Conservation (phyloP, 768 basidiomycete species). For the Lentinula guzmanii region DNA sequence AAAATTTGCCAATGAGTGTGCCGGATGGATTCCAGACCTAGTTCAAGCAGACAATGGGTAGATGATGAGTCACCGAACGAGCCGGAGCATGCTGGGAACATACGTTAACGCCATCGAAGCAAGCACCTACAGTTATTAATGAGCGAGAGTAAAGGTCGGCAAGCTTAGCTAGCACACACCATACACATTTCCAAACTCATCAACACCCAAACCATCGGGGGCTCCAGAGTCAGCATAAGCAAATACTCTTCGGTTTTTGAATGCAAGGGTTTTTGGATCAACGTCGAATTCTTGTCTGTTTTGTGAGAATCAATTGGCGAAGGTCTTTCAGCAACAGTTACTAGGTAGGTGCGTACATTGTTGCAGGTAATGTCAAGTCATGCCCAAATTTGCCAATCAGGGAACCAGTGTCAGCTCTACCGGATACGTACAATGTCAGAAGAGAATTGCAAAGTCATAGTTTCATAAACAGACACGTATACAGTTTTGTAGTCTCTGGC, state of each 20-base stretch:
- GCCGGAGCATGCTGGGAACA: background rate
- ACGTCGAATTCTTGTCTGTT: slow-evolving; percentile 66
- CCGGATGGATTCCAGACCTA: slow-evolving; percentile 4
- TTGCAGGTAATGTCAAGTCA: slow-evolving; percentile 57
- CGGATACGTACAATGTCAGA: background rate
- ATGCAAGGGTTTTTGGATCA: slow-evolving; percentile 43
- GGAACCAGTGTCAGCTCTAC: slow-evolving; percentile 48
- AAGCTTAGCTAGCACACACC: slow-evolving; percentile 32
- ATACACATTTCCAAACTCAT: slow-evolving; percentile 60
- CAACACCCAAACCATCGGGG: slow-evolving; percentile 64
- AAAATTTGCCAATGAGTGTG: slow-evolving; percentile 2
- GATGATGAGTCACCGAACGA: background rate
- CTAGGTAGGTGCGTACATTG: slow-evolving; percentile 44
- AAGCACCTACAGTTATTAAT: background rate
- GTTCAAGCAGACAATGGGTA: background rate
- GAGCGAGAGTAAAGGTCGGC: background rate
- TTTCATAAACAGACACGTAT: background rate
- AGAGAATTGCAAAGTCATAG: background rate
- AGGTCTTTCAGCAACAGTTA: background rate
- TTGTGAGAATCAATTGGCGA: background rate
- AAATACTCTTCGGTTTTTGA: slow-evolving; percentile 59
- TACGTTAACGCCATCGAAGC: background rate
- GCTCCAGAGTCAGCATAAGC: slow-evolving; percentile 61
- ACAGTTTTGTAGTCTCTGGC: background rate
- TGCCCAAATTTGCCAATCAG: slow-evolving; percentile 37